Percentiles rank a stretch among this genome's conserved stretches.
Evolutionary conservation across 1,284 basidiomycete genomes (phyloP).

Genomic region (Xanthoconium separans): DNA sequence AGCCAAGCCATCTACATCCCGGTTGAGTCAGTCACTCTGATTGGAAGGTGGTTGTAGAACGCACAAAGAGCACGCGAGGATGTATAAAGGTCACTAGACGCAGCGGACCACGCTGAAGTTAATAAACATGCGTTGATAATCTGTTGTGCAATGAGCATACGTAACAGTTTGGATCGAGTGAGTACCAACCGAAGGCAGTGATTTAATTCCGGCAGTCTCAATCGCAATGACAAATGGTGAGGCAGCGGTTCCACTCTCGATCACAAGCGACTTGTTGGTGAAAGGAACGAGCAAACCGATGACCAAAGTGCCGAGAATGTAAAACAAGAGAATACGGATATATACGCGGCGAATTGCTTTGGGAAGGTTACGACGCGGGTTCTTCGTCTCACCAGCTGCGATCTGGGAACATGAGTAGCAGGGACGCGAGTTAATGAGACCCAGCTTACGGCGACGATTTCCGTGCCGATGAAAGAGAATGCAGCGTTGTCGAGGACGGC

Average conservation of each 20-base stretch:
- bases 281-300: constrained; percentile 67
- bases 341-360: constrained; percentile 66
- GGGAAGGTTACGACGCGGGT: constrained; percentile 53
- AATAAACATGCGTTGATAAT: constrained; percentile 86
- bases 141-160: constrained; percentile 39
- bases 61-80: constrained; percentile 78
- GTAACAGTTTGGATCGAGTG: neutral
- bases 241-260: constrained; percentile 49
- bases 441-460: constrained; percentile 69
- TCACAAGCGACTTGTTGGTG: constrained; percentile 46
- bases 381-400: constrained; percentile 63
- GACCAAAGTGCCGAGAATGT: constrained; percentile 50
- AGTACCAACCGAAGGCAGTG: constrained; percentile 47
- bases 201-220: constrained; percentile 60
- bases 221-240: constrained; percentile 75
- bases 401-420: constrained; percentile 38
- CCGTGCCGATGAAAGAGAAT: constrained; percentile 75
- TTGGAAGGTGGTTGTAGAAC: constrained; percentile 25
- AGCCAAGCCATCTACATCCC: constrained; percentile 69
- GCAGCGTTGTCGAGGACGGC: constrained; percentile 59
- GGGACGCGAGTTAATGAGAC: neutral
- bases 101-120: constrained; percentile 85
- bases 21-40: neutral
- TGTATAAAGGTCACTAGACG: constrained; percentile 80
- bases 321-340: constrained; percentile 67